Evolutionary conservation across 768 basidiomycete genomes (phyloP).

Genomic region (Trametes villosa): DNA sequence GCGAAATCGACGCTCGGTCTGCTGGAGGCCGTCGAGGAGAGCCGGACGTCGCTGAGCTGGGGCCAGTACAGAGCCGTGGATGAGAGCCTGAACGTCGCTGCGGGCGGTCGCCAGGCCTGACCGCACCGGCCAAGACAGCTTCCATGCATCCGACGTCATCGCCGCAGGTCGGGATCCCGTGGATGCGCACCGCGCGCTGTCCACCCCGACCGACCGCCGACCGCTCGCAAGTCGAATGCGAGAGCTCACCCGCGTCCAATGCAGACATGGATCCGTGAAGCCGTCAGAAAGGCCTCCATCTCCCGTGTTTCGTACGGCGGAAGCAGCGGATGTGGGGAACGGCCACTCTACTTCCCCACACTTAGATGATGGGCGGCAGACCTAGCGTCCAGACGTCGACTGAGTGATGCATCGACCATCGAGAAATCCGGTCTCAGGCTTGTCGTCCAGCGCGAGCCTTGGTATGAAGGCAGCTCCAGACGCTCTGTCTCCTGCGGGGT

Average conservation of each 20-base stretch:
- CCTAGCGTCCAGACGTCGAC: too few species aligned
- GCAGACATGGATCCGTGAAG: too few species aligned
- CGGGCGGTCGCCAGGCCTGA: conserved; percentile 15
- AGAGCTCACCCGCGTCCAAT: too few species aligned
- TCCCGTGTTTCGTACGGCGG: neutral
- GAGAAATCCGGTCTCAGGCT: neutral
- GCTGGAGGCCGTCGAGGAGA: too few species aligned
- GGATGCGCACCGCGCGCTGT: neutral
- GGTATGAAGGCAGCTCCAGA: neutral
- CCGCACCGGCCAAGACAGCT: neutral
- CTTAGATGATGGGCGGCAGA: neutral
- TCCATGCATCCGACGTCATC: neutral
- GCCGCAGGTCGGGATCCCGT: neutral
- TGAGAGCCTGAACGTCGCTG: neutral
- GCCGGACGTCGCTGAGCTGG: too few species aligned
- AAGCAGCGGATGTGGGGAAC: neutral
- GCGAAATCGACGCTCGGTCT: too few species aligned
- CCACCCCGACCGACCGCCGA: neutral
- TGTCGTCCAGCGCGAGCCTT: neutral
- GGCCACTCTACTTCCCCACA: conserved; percentile 5
- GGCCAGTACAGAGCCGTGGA: neutral
- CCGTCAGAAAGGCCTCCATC: neutral
- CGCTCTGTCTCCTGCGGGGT: too few species aligned
- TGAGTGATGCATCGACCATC: neutral
- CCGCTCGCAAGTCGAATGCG: neutral